These are phyloP conservation scores for Aspergillus quadricinctus DNA, from an alignment of 2,329 filamentous ascomycete species.

Conservation along the genomic window DNA sequence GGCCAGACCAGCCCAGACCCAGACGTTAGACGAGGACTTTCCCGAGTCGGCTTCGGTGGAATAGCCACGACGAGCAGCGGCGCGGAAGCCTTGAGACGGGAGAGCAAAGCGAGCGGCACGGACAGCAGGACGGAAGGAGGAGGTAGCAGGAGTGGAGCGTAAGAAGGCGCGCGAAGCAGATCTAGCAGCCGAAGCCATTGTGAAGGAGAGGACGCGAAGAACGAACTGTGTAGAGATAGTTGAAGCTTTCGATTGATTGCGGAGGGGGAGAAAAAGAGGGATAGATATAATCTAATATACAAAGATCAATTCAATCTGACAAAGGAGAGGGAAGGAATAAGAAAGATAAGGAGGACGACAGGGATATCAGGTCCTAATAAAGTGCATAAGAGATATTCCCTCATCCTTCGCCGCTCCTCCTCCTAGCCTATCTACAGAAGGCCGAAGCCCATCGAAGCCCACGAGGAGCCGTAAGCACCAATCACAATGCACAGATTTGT, in stretches of 20 bases:
- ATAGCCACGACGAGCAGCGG: conserved; percentile 73
- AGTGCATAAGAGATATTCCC: conserved; percentile 1
- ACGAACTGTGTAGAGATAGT: conserved; percentile 13
- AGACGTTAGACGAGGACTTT: conserved; percentile 47
- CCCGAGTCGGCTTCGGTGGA: conserved; percentile 61
- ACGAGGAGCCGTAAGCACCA: conserved; percentile 8
- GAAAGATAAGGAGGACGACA: conserved; percentile 10
- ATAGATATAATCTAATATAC: not conserved
- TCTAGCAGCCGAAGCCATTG: conserved; percentile 41
- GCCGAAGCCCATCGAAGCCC: conserved; percentile 6
- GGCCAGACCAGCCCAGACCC: conserved; percentile 57
- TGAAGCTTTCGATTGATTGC: not conserved
- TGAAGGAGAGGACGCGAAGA: conserved; percentile 12
- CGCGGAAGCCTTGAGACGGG: conserved; percentile 64
- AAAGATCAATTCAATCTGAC: not conserved
- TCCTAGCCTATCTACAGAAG: not conserved
- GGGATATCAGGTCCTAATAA: conserved; percentile 12
- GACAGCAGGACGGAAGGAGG: conserved; percentile 39
- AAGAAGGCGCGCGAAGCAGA: conserved; percentile 40
- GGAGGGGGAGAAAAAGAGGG: not conserved
- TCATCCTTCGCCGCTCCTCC: not conserved
- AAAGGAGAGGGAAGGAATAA: conserved; percentile 1
- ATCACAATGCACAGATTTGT: conserved; percentile 9
- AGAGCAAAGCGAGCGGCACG: conserved; percentile 57
- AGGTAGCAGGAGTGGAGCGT: conserved; percentile 35